Evolutionary conservation across 2,329 filamentous ascomycete species (phyloP), one percentile per base, ranked within the genome.

Genomic region (Penicillium crustosum): DNA sequence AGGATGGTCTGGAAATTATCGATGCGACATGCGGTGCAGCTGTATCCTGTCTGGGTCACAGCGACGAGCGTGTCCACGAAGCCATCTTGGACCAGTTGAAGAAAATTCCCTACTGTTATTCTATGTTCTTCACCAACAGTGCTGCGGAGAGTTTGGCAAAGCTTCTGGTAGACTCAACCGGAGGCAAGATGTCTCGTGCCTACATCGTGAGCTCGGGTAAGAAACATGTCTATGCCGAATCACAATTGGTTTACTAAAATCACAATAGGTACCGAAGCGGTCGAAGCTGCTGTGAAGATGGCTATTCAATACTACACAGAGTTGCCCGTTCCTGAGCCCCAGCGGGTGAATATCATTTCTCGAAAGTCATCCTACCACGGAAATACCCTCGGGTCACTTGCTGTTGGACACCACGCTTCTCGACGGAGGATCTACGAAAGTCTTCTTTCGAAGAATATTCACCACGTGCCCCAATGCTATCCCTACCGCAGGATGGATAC

Each of bases 21-120:
- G 89, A 93, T 70, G 86, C 84, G 2, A 88, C 86, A 43, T 83
- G 86, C 35, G 90, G 90, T 12, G 87, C 89, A 2, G 88, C 86
- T 25, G 89, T 91, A 2, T 79, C 85, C n/a, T 86, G 85, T 68
- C 77, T 93, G 7, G 90, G 90, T 5, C 86, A 91, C 66, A 84
- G 83, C 33, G 82, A 87, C 49, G 65, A 77, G 33, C 80, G 86
- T 36, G 83, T 92, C 6, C 78, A 80, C 21, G 75, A 81, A 2
- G 89, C 87, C 1, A 81, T 90, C 31, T 70, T 76, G 5, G 65
- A 78, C 17, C 88, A 90, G 65, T 75, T 88, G 60, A 76, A 81
- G 44, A 75, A 82, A 21, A 77, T 87, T 0, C 74, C 79, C 0
- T 89, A 88, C 53, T 81, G 82, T 23, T 78, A 83, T 43, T 82